A percentile compares a stretch with the other conserved stretches of the same genome.
Conservation (phyloP, 805 yeast genomes). For the Cyberlindnera mississippiensis region DNA sequence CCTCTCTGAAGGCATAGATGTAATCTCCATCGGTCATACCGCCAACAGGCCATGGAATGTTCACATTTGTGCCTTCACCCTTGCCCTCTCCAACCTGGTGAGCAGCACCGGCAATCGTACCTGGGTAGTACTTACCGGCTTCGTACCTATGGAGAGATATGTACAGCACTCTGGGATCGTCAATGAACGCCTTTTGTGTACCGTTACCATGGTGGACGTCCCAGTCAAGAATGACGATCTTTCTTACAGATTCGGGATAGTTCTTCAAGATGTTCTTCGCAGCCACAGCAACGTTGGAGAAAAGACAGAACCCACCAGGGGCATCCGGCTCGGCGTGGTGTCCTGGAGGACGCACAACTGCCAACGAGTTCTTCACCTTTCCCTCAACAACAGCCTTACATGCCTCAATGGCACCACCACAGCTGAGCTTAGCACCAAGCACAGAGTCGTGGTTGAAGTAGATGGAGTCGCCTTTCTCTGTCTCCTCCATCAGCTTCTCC, state of each 20-base stretch:
- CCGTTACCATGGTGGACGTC: slow-evolving; percentile 99
- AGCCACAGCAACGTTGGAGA: slow-evolving; percentile 96
- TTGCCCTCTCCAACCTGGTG: slow-evolving; percentile 79
- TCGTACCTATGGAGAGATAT: slow-evolving; percentile 92
- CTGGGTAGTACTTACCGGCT: slow-evolving; percentile 90
- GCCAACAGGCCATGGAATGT: slow-evolving; percentile 88
- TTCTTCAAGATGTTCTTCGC: slow-evolving; percentile 76
- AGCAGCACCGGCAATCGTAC: slow-evolving; percentile 79
- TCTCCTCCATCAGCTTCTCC: slow-evolving; percentile 71
- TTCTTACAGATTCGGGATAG: slow-evolving; percentile 85
- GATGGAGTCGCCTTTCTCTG: slow-evolving; percentile 91
- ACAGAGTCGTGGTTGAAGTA: slow-evolving; percentile 90
- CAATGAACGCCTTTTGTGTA: slow-evolving; percentile 86
- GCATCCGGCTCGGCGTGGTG: slow-evolving; percentile 98
- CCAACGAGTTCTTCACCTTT: slow-evolving; percentile 83
- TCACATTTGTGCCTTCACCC: slow-evolving; percentile 85
- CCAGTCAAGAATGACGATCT: slow-evolving; percentile 89
- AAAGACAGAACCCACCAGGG: slow-evolving; percentile 96
- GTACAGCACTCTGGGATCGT: slow-evolving; percentile 88
- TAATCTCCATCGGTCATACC: slow-evolving; percentile 97
- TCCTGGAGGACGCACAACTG: slow-evolving; percentile 98
- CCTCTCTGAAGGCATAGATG: slow-evolving; percentile 80
- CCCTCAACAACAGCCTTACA: slow-evolving; percentile 95
- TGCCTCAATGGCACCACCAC: slow-evolving; percentile 97
- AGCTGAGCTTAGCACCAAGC: slow-evolving; percentile 82